Percentiles rank a stretch among this genome's conserved stretches.
These are phyloP conservation scores for Apium graveolens DNA, from an alignment of 129 eudicot species.

Conservation along the genomic window DNA sequence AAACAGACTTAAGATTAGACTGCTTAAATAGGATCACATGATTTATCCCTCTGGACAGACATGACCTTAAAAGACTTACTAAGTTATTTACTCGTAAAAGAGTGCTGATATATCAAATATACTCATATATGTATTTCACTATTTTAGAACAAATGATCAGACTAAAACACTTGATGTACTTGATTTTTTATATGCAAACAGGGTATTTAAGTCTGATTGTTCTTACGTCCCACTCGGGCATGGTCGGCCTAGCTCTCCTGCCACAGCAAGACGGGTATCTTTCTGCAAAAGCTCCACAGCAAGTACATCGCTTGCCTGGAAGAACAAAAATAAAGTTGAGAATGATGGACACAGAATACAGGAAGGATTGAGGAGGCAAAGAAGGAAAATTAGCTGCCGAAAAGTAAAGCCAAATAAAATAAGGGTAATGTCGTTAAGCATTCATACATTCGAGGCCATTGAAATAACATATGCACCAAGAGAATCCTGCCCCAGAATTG, in stretches of 20 bases:
- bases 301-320: conserved; percentile 94
- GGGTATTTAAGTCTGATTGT: conserved; percentile 7
- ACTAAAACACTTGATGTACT: background rate
- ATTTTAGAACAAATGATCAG: background rate
- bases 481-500: conserved; percentile 90
- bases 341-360: conserved; percentile 1
- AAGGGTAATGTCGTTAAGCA: background rate
- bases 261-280: conserved; percentile 71
- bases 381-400: background rate
- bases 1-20: background rate
- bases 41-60: background rate
- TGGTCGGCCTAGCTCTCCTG: conserved; percentile 71
- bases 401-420: background rate
- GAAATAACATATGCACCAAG: conserved; percentile 96
- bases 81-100: background rate
- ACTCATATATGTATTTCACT: background rate
- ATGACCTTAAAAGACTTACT: background rate
- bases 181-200: background rate
- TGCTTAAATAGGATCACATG: background rate
- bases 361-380: background rate
- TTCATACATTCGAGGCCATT: conserved; percentile 87
- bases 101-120: background rate
- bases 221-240: conserved; percentile 75
- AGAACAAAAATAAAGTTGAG: conserved; percentile 8
- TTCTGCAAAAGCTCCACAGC: conserved; percentile 98